A percentile compares a stretch with the other conserved stretches of the same genome.
Evolutionary conservation across 345 rosid genomes (phyloP).

Genomic region (Carallia brachiata): DNA sequence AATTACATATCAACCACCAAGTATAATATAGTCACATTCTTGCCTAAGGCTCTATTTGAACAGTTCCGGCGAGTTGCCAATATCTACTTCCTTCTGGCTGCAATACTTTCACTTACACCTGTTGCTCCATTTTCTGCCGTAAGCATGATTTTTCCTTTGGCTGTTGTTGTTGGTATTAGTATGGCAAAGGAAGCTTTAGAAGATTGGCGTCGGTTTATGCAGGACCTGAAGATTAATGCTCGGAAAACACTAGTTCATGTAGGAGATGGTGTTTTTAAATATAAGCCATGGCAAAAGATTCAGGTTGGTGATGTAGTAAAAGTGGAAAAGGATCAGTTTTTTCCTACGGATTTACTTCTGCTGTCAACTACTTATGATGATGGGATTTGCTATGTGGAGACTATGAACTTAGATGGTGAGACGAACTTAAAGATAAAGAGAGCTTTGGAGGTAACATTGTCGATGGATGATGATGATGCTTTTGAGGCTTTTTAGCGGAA

Average conservation of each 20-base stretch:
- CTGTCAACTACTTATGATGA: conserved; percentile 16
- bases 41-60: conserved; percentile 25
- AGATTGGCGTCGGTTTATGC: conserved; percentile 19
- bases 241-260: conserved; percentile 8
- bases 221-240: conserved; percentile 15
- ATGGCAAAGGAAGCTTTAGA: conserved; percentile 23
- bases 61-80: conserved; percentile 29
- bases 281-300: conserved; percentile 14
- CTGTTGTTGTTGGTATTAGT: conserved; percentile 15
- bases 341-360: conserved; percentile 24
- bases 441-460: conserved; percentile 18
- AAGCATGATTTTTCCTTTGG: conserved; percentile 17
- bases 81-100: conserved; percentile 22
- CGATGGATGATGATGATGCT: conserved; percentile 7
- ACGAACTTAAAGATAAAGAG: conserved; percentile 20
- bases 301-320: conserved; percentile 22
- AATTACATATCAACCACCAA: conserved; percentile 18
- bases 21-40: conserved; percentile 18
- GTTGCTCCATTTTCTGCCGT: conserved; percentile 13
- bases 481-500: conserved; percentile 11
- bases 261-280: conserved; percentile 12
- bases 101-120: conserved; percentile 15
- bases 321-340: conserved; percentile 15
- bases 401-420: conserved; percentile 25
- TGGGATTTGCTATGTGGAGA: conserved; percentile 23